Conservation (phyloP, 116 monocot species). For the Dioscorea cayenensis region DNA sequence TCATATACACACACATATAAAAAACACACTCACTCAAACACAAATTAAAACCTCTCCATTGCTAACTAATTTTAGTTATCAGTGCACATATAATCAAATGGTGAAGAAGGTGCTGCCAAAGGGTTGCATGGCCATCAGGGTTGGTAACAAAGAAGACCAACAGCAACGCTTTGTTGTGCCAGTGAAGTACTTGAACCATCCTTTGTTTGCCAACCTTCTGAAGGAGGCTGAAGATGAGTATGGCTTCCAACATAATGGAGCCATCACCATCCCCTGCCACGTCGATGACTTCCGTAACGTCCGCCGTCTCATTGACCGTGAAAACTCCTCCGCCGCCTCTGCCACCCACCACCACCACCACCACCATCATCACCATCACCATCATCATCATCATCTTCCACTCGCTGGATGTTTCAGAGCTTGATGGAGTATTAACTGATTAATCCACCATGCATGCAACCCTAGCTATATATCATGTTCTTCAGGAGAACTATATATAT, state of each 20-base stretch:
- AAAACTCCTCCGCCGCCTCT: not conserved
- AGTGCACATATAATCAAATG: too few species aligned
- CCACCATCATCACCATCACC: slow-evolving; percentile 7
- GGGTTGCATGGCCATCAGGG: slow-evolving; percentile 61
- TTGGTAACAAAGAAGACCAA: slow-evolving; percentile 51
- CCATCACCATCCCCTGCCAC: slow-evolving; percentile 63
- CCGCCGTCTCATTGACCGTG: slow-evolving; percentile 37
- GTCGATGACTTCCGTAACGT: slow-evolving; percentile 43
- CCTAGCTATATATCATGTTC: too few species aligned
- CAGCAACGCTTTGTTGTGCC: slow-evolving; percentile 59
- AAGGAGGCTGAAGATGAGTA: slow-evolving; percentile 72
- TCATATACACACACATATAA: too few species aligned
- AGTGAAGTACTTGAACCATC: slow-evolving; percentile 56
- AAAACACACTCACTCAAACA: too few species aligned
- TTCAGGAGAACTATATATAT: too few species aligned
- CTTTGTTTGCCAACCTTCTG: slow-evolving; percentile 45
- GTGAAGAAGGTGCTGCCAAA: slow-evolving; percentile 19
- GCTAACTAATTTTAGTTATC: too few species aligned
- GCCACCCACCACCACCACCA: slow-evolving; percentile 7
- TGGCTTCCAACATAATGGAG: slow-evolving; percentile 47
- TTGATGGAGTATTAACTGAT: slow-evolving; percentile 3
- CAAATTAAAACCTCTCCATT: too few species aligned
- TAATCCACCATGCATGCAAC: too few species aligned
- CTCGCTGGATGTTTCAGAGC: slow-evolving; percentile 34
- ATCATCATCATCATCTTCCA: slow-evolving; percentile 9